phyloP scores from a whole-genome alignment of 148 eudicot genomes.

The Rhododendron williamsianum region DNA sequence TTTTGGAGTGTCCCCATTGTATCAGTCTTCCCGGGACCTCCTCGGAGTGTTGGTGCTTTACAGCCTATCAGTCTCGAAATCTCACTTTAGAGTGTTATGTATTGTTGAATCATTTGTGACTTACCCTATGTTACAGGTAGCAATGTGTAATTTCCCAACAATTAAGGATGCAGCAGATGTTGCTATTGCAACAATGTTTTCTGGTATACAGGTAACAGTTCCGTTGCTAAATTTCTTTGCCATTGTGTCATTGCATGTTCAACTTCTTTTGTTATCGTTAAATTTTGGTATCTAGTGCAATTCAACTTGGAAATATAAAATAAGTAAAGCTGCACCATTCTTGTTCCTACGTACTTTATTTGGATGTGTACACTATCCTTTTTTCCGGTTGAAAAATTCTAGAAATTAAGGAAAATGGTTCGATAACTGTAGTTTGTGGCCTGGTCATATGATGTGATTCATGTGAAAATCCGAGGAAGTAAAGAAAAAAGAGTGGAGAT shows the following conservation, averaged over 20 bases:
- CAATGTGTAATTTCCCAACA: conserved; percentile 92
- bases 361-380: neutral
- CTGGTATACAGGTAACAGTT: conserved; percentile 77
- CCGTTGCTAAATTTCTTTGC: neutral
- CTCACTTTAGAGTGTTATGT: neutral
- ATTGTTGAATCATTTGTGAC: neutral
- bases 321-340: neutral
- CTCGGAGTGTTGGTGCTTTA: neutral
- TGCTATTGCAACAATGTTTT: conserved; percentile 82
- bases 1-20: neutral
- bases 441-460: neutral
- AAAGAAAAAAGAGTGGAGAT: neutral
- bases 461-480: neutral
- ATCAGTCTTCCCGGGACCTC: neutral
- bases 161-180: conserved; percentile 98
- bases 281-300: neutral
- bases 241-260: neutral
- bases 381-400: neutral
- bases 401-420: neutral
- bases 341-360: neutral
- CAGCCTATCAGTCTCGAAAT: neutral
- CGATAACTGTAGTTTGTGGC: neutral
- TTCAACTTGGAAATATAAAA: neutral
- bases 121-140: conserved; percentile 51
- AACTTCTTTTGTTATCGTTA: neutral